Base-by-base conservation (phyloP, 2,329 filamentous ascomycete genomes). In the Waltergamsia citrina region DNA sequence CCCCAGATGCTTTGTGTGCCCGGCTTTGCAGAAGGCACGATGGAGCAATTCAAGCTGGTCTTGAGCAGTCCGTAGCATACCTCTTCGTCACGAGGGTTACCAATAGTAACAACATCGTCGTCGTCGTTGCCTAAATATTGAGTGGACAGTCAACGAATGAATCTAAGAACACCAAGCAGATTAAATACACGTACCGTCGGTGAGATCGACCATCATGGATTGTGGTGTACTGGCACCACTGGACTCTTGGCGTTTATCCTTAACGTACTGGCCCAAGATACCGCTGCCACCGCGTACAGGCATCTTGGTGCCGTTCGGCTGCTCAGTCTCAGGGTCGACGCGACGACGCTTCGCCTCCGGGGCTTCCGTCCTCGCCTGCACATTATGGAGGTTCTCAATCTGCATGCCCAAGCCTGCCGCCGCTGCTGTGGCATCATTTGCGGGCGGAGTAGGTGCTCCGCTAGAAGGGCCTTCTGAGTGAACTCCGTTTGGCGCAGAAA, bases 11-110 rank as follows among this genome's bases (percentile, higher is more conserved):
- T 62, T 38, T 74, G 67, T 17, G 69, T 65, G 20, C 71, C 71
- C 2, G 81, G 76, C 46, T 78, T 85, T 0, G 78, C 76, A 3
- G 68, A 73, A 1, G 85, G 86, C 3, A 90, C 74, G 23, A 65
- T 61, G 46, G 75, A 69, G 40, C 80, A 81, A 41, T 79, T 76
- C 27, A 92, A 63, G 35, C 63, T 72, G 3, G 78, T 71, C 35
- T 85, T 78, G 15, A 93, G 58, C 58, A 82, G 81, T 27, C 86
- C 86, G 49, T 84, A 87, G 57, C 85, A 93, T 4, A 93, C 81
- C 48, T 85, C 77, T 49, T 85, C 74, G 15, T 78, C 69, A 30
- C 65, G 71, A 20, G 75, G 67, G 36, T 83, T 71, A 27, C 69
- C 67, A 11, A 78, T 54, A 23, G 77, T 61, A 15, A 70, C 57